Conservation (phyloP, 495 filamentous ascomycete species). For the Mycothermus thermophilus region DNA sequence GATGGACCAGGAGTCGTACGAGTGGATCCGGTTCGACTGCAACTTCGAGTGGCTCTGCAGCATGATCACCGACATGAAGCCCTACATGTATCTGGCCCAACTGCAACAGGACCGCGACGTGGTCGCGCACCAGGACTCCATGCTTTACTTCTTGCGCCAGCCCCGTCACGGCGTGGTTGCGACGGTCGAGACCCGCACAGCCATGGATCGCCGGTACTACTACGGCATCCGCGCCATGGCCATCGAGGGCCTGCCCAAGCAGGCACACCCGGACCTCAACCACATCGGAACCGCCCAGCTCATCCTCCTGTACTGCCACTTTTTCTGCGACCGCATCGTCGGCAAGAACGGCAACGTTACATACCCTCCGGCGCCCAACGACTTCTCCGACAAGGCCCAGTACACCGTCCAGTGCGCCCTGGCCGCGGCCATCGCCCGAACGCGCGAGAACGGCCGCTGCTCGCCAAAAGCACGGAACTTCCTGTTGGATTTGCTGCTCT, state of each 20-base stretch:
- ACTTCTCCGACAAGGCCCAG: constrained; percentile 70
- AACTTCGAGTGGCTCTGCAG: constrained; percentile 97
- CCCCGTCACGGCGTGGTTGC: constrained; percentile 60
- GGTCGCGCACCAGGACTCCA: constrained; percentile 74
- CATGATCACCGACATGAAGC: constrained; percentile 57
- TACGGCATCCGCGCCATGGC: constrained; percentile 80
- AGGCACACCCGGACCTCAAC: constrained; percentile 46
- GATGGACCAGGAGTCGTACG: constrained; percentile 94
- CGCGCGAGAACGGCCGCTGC: constrained; percentile 66
- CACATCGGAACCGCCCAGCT: constrained; percentile 79
- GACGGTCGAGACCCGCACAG: constrained; percentile 70
- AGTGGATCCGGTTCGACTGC: constrained; percentile 96
- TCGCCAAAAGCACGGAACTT: constrained; percentile 63
- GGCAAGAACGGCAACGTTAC: constrained; percentile 31
- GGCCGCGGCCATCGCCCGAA: constrained; percentile 59
- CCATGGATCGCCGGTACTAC: constrained; percentile 88
- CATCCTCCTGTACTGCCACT: constrained; percentile 65
- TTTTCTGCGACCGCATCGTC: constrained; percentile 59
- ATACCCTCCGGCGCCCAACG: constrained; percentile 67
- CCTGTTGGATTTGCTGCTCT: constrained; percentile 72
- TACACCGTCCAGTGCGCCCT: constrained; percentile 77
- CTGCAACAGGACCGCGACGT: constrained; percentile 96
- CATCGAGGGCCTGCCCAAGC: constrained; percentile 55
- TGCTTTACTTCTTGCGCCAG: constrained; percentile 30
- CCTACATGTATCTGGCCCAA: constrained; percentile 96